Evolutionary conservation across 2,329 filamentous ascomycete species (phyloP), one percentile per base, ranked within the genome.

Genomic region (Claviceps quebecensis): DNA sequence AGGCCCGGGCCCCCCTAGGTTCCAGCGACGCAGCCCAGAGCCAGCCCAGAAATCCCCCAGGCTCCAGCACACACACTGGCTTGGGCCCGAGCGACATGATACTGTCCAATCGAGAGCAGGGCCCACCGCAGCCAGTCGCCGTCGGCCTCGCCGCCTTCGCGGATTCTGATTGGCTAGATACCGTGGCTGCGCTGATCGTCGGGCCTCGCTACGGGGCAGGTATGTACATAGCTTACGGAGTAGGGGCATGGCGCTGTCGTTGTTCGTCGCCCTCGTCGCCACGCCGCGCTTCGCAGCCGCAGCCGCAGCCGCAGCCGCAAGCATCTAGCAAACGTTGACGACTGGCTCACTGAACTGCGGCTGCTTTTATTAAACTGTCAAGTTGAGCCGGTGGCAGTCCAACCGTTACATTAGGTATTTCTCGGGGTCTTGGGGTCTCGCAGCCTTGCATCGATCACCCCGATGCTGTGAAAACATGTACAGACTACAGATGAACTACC

Each of bases 81-180:
- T 11, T 9, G 26, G 29, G 29, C 29, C 29, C 29, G 9, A 34
- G 29, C 29, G 29, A 34, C 9, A 34, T 34, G 29, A 34, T 34
- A 34, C 29, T 34, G 29, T 34, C 29, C 29, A 34, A 34, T 34
- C 29, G 29, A 34, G 29, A 34, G 29, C 29, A 34, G 9, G 29
- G 19, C 19, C 11, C 6, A 40, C 19, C 47, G 41, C 36, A n/a
- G 14, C 23, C 41, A 45, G 56, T 53, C 49, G 38, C 17, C 47
- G 9, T 11, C 47, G 23, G 45, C 57, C 57, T 60, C 55, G 63
- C 62, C 59, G 63, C 63, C 64, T 60, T 62, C 57, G 62, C 52
- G 17, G 14, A 11, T 11, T 5, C 16, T 65, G 63, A 66, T 67
- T 67, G 64, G 65, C 54, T 65, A 55, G 60, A 58, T 60, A 54